Base-by-base conservation (phyloP, 306 rosid species). In the Rosa persica region DNA sequence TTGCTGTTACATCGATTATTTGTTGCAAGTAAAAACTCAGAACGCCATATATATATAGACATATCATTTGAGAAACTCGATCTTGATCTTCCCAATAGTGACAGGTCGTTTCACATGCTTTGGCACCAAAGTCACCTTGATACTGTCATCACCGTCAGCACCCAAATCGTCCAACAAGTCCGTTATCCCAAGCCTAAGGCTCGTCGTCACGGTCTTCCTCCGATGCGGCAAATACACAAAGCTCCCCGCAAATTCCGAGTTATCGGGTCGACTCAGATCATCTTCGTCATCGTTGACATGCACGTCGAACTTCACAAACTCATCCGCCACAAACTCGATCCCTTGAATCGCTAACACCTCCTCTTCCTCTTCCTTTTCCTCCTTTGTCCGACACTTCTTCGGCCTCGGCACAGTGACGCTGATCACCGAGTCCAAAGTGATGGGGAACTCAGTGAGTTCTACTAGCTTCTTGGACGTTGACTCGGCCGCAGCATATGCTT, bases 311-410 rank as follows among this genome's bases (percentile, higher is more conserved):
- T 81, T 75, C 66, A 75, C 76, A 8, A 4, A 4, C 66, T 11
- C 57, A 54, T 43, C 44, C 1, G 40, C 67, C 58, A 66, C 49
- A 12, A 80, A 80, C 36, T 68, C 76, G 8, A 80, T 68, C 23
- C 65, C 88, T 9, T 85, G 86, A 76, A 89, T 78, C 82, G 86
- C 85, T 47, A 89, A 72, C 46, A 86, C 87, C 79, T 89, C 93
- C 42, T 89, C 93, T 42, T 85, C 67, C 10, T 84, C 89, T 5
- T 87, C 86, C 83, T 83, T 87, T 81, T 84, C 85, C 51, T 70
- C 57, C 80, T 85, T 82, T 60, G 82, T 87, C 77, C 91, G 86
- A 6, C 60, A 57, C 70, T 43, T 78, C 75, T 54, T 70, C 1
- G 76, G 76, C 40, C 70, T 17, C 57, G 58, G 78, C 58, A 74